Percentiles rank a stretch among this genome's conserved stretches.
These are phyloP conservation scores for Plasmodium malariae DNA, from an alignment of 169 alveolate species.

Conservation along the genomic window DNA sequence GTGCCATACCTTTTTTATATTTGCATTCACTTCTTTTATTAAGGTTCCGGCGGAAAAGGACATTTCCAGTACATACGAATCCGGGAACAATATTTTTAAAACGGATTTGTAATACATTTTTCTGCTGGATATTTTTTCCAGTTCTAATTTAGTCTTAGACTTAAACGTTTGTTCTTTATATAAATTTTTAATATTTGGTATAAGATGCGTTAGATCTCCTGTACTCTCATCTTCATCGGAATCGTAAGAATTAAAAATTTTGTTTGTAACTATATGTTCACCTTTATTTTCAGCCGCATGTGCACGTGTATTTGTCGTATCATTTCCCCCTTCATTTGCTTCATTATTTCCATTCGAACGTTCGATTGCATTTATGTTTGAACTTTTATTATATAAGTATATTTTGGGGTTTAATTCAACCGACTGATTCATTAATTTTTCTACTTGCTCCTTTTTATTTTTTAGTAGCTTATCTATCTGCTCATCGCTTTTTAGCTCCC, in stretches of 20 bases:
- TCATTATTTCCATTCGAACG: neutral
- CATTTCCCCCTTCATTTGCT: neutral
- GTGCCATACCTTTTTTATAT: slow-evolving; percentile 26
- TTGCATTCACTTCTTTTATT: slow-evolving; percentile 43
- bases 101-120: slow-evolving; percentile 54
- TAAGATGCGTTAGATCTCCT: slow-evolving; percentile 38
- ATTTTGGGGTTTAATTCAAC: slow-evolving; percentile 61
- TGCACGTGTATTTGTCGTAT: no score
- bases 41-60: slow-evolving; percentile 65
- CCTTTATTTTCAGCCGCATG: no score
- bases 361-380: neutral
- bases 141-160: slow-evolving; percentile 52
- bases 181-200: slow-evolving; percentile 43
- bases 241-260: neutral
- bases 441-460: slow-evolving; percentile 51
- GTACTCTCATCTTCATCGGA: slow-evolving; percentile 33
- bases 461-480: slow-evolving; percentile 26
- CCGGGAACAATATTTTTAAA: slow-evolving; percentile 67
- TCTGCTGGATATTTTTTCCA: slow-evolving; percentile 46
- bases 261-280: no score
- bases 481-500: slow-evolving; percentile 30
- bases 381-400: slow-evolving; percentile 3
- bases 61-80: slow-evolving; percentile 52
- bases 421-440: slow-evolving; percentile 49
- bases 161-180: slow-evolving; percentile 65